A percentile compares a stretch with the other conserved stretches of the same genome.
Evolutionary conservation across 768 basidiomycete genomes (phyloP).

Genomic region (Trametes punicea): DNA sequence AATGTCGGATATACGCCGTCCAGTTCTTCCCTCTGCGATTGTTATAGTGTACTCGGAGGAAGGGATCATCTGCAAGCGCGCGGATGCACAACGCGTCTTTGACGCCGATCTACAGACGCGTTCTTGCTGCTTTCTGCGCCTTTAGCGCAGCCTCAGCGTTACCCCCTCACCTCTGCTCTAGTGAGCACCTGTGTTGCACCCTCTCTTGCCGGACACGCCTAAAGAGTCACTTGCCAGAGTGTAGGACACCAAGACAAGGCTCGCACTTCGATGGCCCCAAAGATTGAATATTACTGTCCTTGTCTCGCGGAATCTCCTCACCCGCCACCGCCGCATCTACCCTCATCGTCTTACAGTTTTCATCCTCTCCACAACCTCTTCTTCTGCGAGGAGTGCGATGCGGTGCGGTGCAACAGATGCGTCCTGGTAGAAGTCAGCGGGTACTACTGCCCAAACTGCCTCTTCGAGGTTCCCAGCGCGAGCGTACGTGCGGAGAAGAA

Average conservation of each 20-base stretch:
- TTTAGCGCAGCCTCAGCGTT: neutral
- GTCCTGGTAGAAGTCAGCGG: conserved; percentile 92
- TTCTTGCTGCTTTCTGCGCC: neutral
- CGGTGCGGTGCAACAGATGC: conserved; percentile 89
- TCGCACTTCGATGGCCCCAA: conserved; percentile 38
- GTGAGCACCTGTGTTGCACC: neutral
- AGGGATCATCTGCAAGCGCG: no score
- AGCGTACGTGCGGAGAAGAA: conserved; percentile 99
- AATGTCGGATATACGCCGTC: no score
- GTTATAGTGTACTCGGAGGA: no score
- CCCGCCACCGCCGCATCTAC: conserved; percentile 71
- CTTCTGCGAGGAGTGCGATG: conserved; percentile 99
- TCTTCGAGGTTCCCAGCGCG: conserved; percentile 97
- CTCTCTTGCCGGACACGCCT: neutral
- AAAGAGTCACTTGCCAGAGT: neutral
- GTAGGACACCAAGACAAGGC: neutral
- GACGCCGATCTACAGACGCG: neutral
- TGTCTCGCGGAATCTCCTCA: conserved; percentile 57
- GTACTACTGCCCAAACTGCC: conserved; percentile 97
- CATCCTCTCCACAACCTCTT: conserved; percentile 83
- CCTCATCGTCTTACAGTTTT: conserved; percentile 77
- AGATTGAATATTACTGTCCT: conserved; percentile 66
- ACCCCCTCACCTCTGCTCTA: neutral
- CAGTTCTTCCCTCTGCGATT: neutral
- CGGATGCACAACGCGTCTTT: neutral